Evolutionary conservation across 495 filamentous ascomycete genomes (phyloP).

Genomic region (Aspergillus kassunensis): DNA sequence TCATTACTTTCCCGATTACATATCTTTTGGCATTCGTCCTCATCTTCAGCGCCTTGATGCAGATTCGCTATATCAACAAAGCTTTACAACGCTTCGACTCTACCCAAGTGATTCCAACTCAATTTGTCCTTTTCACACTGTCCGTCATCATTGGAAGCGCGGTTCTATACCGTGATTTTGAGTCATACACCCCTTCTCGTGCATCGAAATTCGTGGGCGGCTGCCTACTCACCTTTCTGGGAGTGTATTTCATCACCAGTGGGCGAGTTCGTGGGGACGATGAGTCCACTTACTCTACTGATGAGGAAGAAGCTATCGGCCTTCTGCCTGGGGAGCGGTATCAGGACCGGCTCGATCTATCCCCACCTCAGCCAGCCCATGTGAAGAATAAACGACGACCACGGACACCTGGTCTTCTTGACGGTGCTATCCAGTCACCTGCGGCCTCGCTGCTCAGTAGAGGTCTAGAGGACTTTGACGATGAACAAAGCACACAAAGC

Average conservation of each 20-base stretch:
- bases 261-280: slow-evolving; percentile 42
- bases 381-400: slow-evolving; percentile 19
- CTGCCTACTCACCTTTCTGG: slow-evolving; percentile 85
- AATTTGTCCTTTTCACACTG: slow-evolving; percentile 94
- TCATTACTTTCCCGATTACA: slow-evolving; percentile 85
- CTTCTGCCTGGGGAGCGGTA: slow-evolving; percentile 42
- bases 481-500: slow-evolving; percentile 28
- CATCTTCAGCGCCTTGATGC: slow-evolving; percentile 80
- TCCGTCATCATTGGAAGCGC: slow-evolving; percentile 94
- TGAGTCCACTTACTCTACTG: slow-evolving; percentile 43
- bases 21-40: slow-evolving; percentile 78
- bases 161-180: slow-evolving; percentile 89
- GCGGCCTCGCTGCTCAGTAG: slow-evolving; percentile 33
- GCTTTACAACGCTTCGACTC: slow-evolving; percentile 93
- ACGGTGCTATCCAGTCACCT: slow-evolving; percentile 25
- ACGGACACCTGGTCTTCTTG: slow-evolving; percentile 15
- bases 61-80: slow-evolving; percentile 94
- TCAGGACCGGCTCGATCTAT: slow-evolving; percentile 35
- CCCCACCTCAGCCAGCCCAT: slow-evolving; percentile 24
- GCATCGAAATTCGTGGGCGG: slow-evolving; percentile 83
- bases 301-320: slow-evolving; percentile 48
- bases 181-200: slow-evolving; percentile 64
- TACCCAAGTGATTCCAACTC: slow-evolving; percentile 93
- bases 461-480: slow-evolving; percentile 33
- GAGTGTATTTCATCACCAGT: slow-evolving; percentile 90